Conservation (phyloP, 345 rosid species). For the Eucalyptus polybractea region DNA sequence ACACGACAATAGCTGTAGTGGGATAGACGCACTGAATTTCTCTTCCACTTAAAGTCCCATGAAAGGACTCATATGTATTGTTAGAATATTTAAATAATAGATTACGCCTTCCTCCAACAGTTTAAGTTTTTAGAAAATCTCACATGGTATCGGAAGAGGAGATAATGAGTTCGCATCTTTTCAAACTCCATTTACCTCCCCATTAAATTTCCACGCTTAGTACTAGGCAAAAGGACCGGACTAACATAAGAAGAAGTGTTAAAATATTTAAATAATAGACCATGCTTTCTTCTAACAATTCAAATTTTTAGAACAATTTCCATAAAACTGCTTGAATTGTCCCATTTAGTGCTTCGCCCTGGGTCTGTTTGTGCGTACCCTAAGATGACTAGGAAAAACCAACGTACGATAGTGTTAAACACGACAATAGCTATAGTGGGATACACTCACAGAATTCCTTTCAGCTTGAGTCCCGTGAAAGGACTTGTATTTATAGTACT, state of each 20-base stretch:
- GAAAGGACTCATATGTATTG: not conserved
- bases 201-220: too few relatives aligned
- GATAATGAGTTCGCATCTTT: too few relatives aligned
- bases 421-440: not conserved
- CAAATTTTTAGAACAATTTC: not conserved
- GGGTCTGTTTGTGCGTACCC: not conserved
- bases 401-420: not conserved
- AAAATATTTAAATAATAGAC: too few relatives aligned
- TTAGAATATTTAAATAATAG: too few relatives aligned
- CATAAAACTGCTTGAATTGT: not conserved
- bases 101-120: accelerated
- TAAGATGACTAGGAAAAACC: not conserved
- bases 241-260: too few relatives aligned
- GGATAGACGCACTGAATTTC: not conserved
- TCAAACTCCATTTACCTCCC: too few relatives aligned
- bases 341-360: not conserved
- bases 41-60: not conserved
- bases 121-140: too few relatives aligned
- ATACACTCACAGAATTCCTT: not conserved
- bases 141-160: accelerated
- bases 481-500: not conserved
- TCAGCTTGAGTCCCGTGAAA: not conserved
- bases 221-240: too few relatives aligned
- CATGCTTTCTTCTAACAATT: too few relatives aligned
- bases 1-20: not conserved